Percentiles rank a stretch among this genome's conserved stretches.
Conservation (phyloP, 805 yeast species). For the Hagleromyces aurorensis region DNA sequence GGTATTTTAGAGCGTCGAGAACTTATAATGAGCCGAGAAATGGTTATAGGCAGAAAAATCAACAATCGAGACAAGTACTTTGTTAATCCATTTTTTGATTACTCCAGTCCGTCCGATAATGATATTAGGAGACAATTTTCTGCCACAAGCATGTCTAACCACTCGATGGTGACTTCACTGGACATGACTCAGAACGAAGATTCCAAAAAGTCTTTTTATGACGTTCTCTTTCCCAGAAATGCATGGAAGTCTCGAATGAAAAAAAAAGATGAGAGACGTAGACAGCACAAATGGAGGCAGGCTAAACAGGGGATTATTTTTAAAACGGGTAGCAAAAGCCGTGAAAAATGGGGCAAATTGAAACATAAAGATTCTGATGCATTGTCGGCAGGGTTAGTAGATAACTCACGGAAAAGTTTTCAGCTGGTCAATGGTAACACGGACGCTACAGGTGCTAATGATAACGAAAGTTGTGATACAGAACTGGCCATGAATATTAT, state of each 20-base stretch:
- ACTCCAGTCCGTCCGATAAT: slow-evolving; percentile 2
- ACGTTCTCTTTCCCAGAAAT: slow-evolving; percentile 5
- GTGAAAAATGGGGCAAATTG: not conserved
- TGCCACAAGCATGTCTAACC: not conserved
- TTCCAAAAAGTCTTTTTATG: slow-evolving; percentile 1
- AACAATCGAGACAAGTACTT: slow-evolving; percentile 25
- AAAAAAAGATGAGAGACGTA: slow-evolving; percentile 5
- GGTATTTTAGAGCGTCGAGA: slow-evolving; percentile 26
- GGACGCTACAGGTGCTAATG: not conserved
- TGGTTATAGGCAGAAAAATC: slow-evolving; percentile 28
- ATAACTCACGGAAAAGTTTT: not conserved
- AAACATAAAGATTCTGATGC: not conserved
- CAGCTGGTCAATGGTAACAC: not conserved
- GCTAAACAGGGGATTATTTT: slow-evolving; percentile 2
- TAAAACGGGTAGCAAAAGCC: slow-evolving; percentile 4
- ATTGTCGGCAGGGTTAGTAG: slow-evolving; percentile 1
- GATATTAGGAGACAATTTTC: not conserved
- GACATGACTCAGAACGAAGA: not conserved
- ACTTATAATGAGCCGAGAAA: slow-evolving; percentile 18
- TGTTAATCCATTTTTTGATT: slow-evolving; percentile 20
- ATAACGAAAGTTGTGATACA: slow-evolving; percentile 24
- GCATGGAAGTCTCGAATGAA: slow-evolving; percentile 12
- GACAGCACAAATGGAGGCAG: slow-evolving; percentile 3
- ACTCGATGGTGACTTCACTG: not conserved
- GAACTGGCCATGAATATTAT: slow-evolving; percentile 26